These are phyloP conservation scores for Lodderomyces orthopsilosis DNA, from an alignment of 1,139 yeast species.

Conservation along the genomic window DNA sequence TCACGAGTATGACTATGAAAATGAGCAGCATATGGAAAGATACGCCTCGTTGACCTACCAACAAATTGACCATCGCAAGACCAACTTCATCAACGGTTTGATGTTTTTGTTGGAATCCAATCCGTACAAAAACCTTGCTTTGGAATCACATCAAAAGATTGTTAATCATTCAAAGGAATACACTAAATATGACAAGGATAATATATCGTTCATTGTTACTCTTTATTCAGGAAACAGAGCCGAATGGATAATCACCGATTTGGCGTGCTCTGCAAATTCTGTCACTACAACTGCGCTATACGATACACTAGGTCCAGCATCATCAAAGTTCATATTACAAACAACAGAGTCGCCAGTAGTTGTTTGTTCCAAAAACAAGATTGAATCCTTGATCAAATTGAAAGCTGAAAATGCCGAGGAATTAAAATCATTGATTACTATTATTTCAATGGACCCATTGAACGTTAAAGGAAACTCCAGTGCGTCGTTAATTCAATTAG, in stretches of 20 bases:
- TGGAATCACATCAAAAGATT: conserved; percentile 27
- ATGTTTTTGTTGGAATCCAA: conserved; percentile 27
- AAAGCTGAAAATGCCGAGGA: conserved; percentile 24
- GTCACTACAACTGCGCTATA: conserved; percentile 40
- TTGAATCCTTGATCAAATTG: conserved; percentile 24
- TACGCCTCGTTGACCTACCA: conserved; percentile 21
- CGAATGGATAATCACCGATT: conserved; percentile 40
- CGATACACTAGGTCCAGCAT: conserved; percentile 37
- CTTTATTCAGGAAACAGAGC: conserved; percentile 34
- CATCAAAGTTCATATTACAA: conserved; percentile 34
- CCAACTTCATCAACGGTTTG: conserved; percentile 32
- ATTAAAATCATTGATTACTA: conserved; percentile 27
- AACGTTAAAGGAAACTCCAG: conserved; percentile 17
- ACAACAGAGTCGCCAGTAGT: conserved; percentile 37
- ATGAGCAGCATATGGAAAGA: conserved; percentile 18
- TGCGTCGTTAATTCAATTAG: conserved; percentile 18
- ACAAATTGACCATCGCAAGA: conserved; percentile 21
- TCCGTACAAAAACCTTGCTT: conserved; percentile 24
- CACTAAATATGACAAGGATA: conserved; percentile 19
- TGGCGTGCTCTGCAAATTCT: conserved; percentile 35
- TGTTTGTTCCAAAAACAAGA: conserved; percentile 31
- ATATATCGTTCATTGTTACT: conserved; percentile 33
- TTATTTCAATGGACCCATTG: conserved; percentile 38
- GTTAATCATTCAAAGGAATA: conserved; percentile 24
- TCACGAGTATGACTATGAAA: conserved; percentile 30